Percentiles rank a stretch among this genome's conserved stretches.
Evolutionary conservation across 345 rosid species (phyloP).

Genomic region (Combretum micranthum): DNA sequence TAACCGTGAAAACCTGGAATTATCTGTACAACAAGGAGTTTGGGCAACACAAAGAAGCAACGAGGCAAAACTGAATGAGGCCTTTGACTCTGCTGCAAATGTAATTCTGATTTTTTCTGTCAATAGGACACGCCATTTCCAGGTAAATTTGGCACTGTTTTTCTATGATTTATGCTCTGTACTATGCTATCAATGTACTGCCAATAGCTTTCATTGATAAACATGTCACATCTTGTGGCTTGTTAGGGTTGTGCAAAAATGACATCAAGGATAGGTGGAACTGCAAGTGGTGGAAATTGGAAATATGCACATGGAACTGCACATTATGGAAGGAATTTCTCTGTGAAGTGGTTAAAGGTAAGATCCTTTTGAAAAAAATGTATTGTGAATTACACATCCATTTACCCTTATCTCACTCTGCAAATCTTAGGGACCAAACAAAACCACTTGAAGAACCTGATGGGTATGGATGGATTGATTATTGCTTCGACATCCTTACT

Average conservation of each 20-base stretch:
- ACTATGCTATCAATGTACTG: neutral
- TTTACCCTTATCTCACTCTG: no score
- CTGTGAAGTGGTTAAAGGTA: constrained; percentile 99
- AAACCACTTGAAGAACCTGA: no score
- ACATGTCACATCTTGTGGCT: constrained; percentile 8
- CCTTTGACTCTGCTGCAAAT: constrained; percentile 85
- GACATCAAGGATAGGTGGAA: constrained; percentile 91
- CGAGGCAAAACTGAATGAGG: constrained; percentile 95
- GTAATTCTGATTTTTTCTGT: constrained; percentile 94
- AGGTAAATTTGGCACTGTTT: constrained; percentile 39
- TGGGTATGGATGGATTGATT: no score
- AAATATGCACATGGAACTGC: constrained; percentile 99
- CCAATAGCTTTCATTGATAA: neutral
- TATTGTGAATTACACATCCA: no score
- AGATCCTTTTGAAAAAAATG: no score
- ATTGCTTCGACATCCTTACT: no score
- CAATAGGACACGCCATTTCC: constrained; percentile 91
- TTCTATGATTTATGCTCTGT: neutral
- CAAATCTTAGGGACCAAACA: no score
- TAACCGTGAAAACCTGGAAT: constrained; percentile 93
- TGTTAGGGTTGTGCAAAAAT: constrained; percentile 97
- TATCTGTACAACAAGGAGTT: constrained; percentile 98
- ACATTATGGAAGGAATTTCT: constrained; percentile 93
- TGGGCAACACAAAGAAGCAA: constrained; percentile 99
- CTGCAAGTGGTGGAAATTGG: constrained; percentile 91